Percentiles rank a stretch among this genome's conserved stretches.
Conservation (phyloP, 106 monocot species). For the Dendrobium huoshanense region DNA sequence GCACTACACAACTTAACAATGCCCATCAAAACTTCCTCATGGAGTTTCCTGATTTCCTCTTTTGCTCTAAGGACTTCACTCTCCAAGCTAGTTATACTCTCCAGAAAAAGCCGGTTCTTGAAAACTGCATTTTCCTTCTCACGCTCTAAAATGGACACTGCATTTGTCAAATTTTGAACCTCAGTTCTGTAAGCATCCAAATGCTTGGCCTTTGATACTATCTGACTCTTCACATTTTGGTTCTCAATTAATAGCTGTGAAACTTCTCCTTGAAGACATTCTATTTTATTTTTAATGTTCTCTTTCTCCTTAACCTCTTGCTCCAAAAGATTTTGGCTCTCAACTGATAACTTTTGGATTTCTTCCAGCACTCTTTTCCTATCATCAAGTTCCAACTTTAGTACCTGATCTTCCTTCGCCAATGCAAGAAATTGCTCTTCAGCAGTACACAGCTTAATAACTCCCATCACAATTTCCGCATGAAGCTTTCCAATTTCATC, state of each 20-base stretch:
- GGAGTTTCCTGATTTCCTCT: slow-evolving; percentile 45
- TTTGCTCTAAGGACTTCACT: slow-evolving; percentile 32
- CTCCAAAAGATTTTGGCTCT: slow-evolving; percentile 7
- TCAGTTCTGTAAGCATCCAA: slow-evolving; percentile 34
- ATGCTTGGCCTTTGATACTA: slow-evolving; percentile 31
- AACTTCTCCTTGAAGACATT: slow-evolving; percentile 1
- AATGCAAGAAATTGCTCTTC: slow-evolving; percentile 30
- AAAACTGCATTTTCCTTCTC: slow-evolving; percentile 56
- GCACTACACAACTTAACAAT: slow-evolving; percentile 15
- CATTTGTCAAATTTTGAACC: slow-evolving; percentile 29
- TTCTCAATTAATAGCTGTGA: slow-evolving; percentile 28
- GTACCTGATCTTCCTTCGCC: slow-evolving; percentile 25
- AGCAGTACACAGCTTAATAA: slow-evolving; percentile 11
- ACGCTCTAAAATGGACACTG: slow-evolving; percentile 28
- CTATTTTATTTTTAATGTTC: background rate
- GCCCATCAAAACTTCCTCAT: slow-evolving; percentile 41
- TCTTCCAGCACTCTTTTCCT: slow-evolving; percentile 31
- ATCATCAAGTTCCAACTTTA: slow-evolving; percentile 24
- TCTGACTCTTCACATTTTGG: slow-evolving; percentile 34
- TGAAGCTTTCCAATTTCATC: slow-evolving; percentile 32
- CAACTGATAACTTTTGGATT: slow-evolving; percentile 12
- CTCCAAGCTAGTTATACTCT: slow-evolving; percentile 45
- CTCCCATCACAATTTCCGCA: slow-evolving; percentile 26
- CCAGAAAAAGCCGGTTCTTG: slow-evolving; percentile 34
- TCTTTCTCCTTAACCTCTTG: slow-evolving; percentile 8